These are phyloP conservation scores for Phyllosticta citribraziliensis DNA, from an alignment of 2,329 filamentous ascomycete species.

Conservation along the genomic window DNA sequence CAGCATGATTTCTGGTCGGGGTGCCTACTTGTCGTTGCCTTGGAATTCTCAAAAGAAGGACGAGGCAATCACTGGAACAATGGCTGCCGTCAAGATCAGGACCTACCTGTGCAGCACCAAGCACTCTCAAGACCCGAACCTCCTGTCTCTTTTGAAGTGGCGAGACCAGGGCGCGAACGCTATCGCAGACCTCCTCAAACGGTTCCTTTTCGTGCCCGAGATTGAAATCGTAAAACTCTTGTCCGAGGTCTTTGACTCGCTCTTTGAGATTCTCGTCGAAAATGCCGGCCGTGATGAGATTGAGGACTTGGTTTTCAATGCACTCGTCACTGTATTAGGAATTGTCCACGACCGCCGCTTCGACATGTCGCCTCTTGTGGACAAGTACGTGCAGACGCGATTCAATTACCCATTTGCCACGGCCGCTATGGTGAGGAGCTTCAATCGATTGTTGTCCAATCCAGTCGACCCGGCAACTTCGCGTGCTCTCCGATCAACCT, in stretches of 20 bases:
- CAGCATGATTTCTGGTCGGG: slow-evolving; percentile 60
- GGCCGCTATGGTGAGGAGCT: slow-evolving; percentile 76
- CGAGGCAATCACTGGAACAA: slow-evolving; percentile 61
- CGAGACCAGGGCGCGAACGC: slow-evolving; percentile 63
- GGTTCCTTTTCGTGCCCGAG: slow-evolving; percentile 87
- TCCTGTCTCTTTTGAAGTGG: slow-evolving; percentile 81
- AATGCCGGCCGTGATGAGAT: slow-evolving; percentile 86
- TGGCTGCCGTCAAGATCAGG: slow-evolving; percentile 68
- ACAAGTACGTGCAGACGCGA: slow-evolving; percentile 76
- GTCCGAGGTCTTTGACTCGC: slow-evolving; percentile 75
- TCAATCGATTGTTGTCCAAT: slow-evolving; percentile 70
- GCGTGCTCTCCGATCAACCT: slow-evolving; percentile 75
- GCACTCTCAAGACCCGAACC: slow-evolving; percentile 83
- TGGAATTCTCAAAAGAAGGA: slow-evolving; percentile 73
- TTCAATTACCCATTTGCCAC: slow-evolving; percentile 94
- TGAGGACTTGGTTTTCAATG: slow-evolving; percentile 85
- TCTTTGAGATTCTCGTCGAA: slow-evolving; percentile 87
- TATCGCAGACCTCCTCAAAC: slow-evolving; percentile 63
- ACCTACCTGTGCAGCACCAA: slow-evolving; percentile 90
- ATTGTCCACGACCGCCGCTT: slow-evolving; percentile 93
- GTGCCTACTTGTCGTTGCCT: slow-evolving; percentile 75
- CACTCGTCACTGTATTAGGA: slow-evolving; percentile 77
- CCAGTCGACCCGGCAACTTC: slow-evolving; percentile 76
- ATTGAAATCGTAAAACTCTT: slow-evolving; percentile 96
- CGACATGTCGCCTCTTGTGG: slow-evolving; percentile 81